Percentiles rank a stretch among this genome's conserved stretches.
phyloP scores from a whole-genome alignment of 2,329 filamentous ascomycete genomes.

The Aspergillus versicolor region DNA sequence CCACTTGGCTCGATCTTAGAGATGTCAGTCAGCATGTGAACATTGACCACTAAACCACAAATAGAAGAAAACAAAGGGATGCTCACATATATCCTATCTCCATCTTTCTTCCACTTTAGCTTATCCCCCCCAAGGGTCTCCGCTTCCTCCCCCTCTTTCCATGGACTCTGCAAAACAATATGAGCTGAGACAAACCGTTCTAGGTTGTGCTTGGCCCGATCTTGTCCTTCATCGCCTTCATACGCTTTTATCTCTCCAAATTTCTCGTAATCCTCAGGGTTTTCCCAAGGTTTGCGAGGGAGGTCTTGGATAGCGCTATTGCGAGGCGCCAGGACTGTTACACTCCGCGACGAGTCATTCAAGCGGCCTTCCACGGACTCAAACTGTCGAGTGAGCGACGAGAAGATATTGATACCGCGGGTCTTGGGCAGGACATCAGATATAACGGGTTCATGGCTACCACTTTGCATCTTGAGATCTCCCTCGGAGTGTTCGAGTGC shows the following conservation, averaged over 20 bases:
- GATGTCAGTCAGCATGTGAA: slow-evolving; percentile 11
- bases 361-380: slow-evolving; percentile 67
- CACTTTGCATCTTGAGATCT: slow-evolving; percentile 15
- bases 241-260: slow-evolving; percentile 69
- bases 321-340: slow-evolving; percentile 81
- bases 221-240: slow-evolving; percentile 69
- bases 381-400: slow-evolving; percentile 74
- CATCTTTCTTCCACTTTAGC: slow-evolving; percentile 76
- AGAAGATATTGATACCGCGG: slow-evolving; percentile 79
- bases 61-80: not conserved
- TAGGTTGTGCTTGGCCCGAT: slow-evolving; percentile 75
- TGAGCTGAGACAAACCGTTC: slow-evolving; percentile 82
- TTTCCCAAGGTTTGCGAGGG: slow-evolving; percentile 72
- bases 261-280: slow-evolving; percentile 68
- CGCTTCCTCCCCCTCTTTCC: slow-evolving; percentile 66
- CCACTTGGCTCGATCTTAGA: slow-evolving; percentile 65
- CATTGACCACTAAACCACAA: not conserved
- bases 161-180: slow-evolving; percentile 72
- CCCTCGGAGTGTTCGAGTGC: slow-evolving; percentile 22
- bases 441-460: slow-evolving; percentile 61
- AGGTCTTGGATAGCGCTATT: slow-evolving; percentile 78
- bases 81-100: slow-evolving; percentile 65
- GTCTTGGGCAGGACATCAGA: slow-evolving; percentile 81
- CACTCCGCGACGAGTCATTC: slow-evolving; percentile 64
- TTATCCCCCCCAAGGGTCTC: slow-evolving; percentile 68